A percentile compares a stretch with the other conserved stretches of the same genome.
phyloP scores from a whole-genome alignment of 176 grass and related monocot species.

The Carex myosuroides region DNA sequence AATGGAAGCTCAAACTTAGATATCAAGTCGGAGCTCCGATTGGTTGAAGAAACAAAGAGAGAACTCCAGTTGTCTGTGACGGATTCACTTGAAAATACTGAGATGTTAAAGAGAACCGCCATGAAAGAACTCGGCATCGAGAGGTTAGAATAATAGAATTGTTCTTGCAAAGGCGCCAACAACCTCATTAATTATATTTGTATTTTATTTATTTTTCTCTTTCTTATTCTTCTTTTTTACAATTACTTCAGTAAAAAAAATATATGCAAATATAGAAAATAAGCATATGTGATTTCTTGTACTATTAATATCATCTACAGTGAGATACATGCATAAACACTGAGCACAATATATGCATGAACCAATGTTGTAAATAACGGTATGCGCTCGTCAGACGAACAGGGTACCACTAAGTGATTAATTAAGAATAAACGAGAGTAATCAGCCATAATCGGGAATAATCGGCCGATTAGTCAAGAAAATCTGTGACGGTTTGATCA shows the following conservation, averaged over 20 bases:
- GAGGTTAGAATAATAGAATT: constrained; percentile 11
- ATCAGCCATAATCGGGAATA: too few species aligned
- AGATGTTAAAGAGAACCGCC: constrained; percentile 27
- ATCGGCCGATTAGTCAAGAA: too few species aligned
- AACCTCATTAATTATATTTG: neutral
- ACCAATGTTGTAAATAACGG: too few species aligned
- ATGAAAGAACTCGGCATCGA: constrained; percentile 81
- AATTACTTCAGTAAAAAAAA: too few species aligned
- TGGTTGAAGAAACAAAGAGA: constrained; percentile 44
- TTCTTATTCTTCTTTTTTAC: neutral
- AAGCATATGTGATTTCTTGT: neutral
- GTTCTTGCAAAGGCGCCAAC: neutral
- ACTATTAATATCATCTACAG: neutral
- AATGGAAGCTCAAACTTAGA: constrained; percentile 43
- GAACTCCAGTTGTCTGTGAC: neutral
- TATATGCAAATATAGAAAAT: too few species aligned
- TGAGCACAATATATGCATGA: neutral
- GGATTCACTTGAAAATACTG: neutral
- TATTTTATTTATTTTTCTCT: neutral
- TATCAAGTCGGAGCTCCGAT: constrained; percentile 48
- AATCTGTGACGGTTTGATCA: too few species aligned
- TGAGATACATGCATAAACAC: neutral
- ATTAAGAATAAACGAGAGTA: too few species aligned
- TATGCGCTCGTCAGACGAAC: too few species aligned
- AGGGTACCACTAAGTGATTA: too few species aligned